Evolutionary conservation across 371 early-diverging fungal species (phyloP), one percentile per base, ranked within the genome.

Genomic region (Syncephalastrum monosporum): DNA sequence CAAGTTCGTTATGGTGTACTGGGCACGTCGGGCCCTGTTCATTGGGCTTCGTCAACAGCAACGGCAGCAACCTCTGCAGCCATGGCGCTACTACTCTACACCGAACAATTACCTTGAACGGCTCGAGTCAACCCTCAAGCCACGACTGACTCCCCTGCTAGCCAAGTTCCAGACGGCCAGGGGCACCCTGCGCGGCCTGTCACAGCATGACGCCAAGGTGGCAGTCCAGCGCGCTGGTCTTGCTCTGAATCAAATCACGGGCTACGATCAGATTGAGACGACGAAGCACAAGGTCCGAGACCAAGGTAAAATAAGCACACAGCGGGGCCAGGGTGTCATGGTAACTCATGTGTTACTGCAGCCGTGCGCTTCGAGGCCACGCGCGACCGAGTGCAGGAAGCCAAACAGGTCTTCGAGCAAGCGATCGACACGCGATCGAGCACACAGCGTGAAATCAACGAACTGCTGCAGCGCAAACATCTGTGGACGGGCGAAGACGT

Each of bases 371-470:
- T 86, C 46, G 75, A 77, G 33, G 65, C 76, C 7, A 75, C 83
- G 0, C 74, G 91, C 47, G 74, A 73, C 15, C 63, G 71, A 19
- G 77, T 94, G 8, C 81, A 84, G 14, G 55, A 47, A n/a, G 77
- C 88, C 7, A 95, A 95, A 70, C 38, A 57, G n/a, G 64, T 60
- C 0, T 93, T 93, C 65, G 87, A 92, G 52, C 46, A 69, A 13
- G 83, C 86, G 0, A 85, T 93, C 42, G 84, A 87, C 4, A 81
- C 81, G 12, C 82, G 95, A 7, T 78, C 91, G 0, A 66, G 65
- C 14, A 84, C 85, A n/a, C 97, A 97, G 68, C 79, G 89, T 23
- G 94, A 91, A 58, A 89, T 96, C 65, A 95, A 92, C 57, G 86
- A 90, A 19, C 73, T 97, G 6, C 69, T 94, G 25, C 93, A 94